These are phyloP conservation scores for Schoenoplectus triqueter DNA, from an alignment of 202 grass and related monocot genomes.

Conservation along the genomic window DNA sequence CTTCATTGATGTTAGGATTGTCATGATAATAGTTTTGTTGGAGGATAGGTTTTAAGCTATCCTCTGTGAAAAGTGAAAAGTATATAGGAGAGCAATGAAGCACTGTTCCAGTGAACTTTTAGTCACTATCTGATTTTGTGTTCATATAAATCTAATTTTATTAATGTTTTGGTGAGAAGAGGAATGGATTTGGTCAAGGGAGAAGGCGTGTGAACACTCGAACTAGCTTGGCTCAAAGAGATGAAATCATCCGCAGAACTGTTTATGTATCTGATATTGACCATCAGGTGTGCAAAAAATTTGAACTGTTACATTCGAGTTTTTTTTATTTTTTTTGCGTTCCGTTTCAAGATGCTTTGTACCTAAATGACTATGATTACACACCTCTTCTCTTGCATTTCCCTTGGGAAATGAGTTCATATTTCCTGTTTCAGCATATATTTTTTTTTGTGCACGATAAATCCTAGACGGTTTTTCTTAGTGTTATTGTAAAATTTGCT, in stretches of 20 bases:
- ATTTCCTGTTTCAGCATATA: background rate
- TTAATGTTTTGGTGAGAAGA: conserved; percentile 50
- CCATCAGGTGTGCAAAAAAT: conserved; percentile 67
- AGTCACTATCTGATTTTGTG: background rate
- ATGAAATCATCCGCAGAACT: conserved; percentile 85
- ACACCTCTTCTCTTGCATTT: background rate
- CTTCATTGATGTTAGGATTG: conserved; percentile 14
- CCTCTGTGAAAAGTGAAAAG: background rate
- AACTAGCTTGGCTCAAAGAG: conserved; percentile 82
- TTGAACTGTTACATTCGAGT: background rate
- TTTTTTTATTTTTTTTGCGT: background rate
- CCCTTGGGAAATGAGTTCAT: background rate
- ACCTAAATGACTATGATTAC: background rate
- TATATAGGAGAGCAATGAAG: background rate
- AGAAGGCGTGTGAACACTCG: conserved; percentile 77
- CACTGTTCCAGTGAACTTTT: background rate
- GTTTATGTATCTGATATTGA: conserved; percentile 97
- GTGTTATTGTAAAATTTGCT: background rate
- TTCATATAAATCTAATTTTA: conserved; percentile 37
- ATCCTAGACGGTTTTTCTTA: conserved; percentile 30
- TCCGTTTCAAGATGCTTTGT: background rate
- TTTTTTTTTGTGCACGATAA: background rate
- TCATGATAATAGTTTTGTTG: background rate
- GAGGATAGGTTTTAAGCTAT: background rate
- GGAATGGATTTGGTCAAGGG: conserved; percentile 54